Conservation (phyloP, 176 grass and related monocot species). For the Poa pratensis region DNA sequence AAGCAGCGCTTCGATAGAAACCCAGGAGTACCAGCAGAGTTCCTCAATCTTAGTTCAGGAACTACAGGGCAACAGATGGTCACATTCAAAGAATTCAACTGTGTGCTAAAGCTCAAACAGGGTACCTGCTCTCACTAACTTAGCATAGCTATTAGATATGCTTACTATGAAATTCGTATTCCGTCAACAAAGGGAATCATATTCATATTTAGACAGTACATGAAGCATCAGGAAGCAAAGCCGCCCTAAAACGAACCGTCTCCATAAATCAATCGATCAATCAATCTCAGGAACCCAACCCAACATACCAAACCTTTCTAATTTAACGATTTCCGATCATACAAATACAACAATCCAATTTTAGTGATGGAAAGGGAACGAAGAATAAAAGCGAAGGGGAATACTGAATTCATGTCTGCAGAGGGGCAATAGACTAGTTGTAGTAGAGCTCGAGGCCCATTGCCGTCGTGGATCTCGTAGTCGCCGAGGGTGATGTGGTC, state of each 20-base stretch:
- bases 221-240: neutral
- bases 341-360: neutral
- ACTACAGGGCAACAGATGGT: neutral
- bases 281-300: neutral
- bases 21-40: neutral
- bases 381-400: neutral
- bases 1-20: neutral
- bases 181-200: neutral
- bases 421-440: constrained; percentile 53
- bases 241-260: neutral
- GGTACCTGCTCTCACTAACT: neutral
- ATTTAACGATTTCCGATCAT: neutral
- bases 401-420: neutral
- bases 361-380: neutral
- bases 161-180: neutral
- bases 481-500: constrained; percentile 99
- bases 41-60: neutral
- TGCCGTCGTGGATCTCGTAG: constrained; percentile 98
- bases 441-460: constrained; percentile 99
- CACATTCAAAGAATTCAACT: neutral
- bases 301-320: neutral
- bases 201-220: neutral
- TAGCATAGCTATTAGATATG: neutral
- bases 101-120: neutral
- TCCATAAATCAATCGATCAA: neutral